Evolutionary conservation across 371 early-diverging fungal genomes (phyloP), one percentile per base, ranked within the genome.

Genomic region (Nematocida homosporus): DNA sequence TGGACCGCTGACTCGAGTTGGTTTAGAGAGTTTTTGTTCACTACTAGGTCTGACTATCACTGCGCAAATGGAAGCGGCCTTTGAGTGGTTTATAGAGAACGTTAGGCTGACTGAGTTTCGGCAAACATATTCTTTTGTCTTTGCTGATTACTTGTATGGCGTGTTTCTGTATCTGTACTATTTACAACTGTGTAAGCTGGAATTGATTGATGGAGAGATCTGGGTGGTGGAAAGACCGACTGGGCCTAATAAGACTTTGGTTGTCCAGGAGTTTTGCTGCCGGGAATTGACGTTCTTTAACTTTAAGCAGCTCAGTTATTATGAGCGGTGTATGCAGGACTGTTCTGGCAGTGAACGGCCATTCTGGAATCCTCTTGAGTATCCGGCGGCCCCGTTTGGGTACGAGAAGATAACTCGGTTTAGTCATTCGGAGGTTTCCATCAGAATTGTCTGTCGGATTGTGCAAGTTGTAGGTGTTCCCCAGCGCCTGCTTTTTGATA

Each of bases 251-350:
- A 37, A 29, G 18, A 29, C 8, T 0, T 37, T 30, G 0, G 32
- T 47, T n/a, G 34, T 37, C 10, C 75, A 72, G 61, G 61, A 61
- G 40, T 72, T 72, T 51, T 72, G 50, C 52, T 51, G 27, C 35
- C 18, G 75, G 42, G 75, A 72, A 57, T 6, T 8, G 23, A n/a
- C 41, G 40, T 59, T 72, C 20, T 41, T 52, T n/a, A 34, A 8
- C 8, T 30, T 60, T 18, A 61, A 72, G 35, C 63, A 60, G 35
- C 20, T 61, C 4, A 47, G 40, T 40, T 5, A 32, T 40, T 37
- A 63, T 27, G 27, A 52, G 32, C 29, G 18, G 13, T n/a, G 30
- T 10, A 25, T 61, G 18, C 53, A 72, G 50, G 25, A 57, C 10
- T 35, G 10, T 4, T 29, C 51, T 25, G 61, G 61, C 0, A 16